Evolutionary conservation across 2,329 filamentous ascomycete genomes (phyloP), one percentile per base, ranked within the genome.

Genomic region (Phaeomoniella chlamydospora): DNA sequence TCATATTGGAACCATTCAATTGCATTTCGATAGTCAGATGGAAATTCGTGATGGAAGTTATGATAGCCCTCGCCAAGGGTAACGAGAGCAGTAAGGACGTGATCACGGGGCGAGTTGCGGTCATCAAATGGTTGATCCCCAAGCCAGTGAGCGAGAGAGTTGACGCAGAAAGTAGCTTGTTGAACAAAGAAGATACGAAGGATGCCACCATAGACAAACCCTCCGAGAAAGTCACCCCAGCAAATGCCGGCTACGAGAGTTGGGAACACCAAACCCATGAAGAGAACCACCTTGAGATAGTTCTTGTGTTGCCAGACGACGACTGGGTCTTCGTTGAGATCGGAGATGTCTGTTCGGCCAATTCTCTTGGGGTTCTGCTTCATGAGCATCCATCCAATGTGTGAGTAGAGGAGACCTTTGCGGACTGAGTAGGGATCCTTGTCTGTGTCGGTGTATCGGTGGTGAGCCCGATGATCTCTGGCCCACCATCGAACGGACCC

Each of bases 31-130:
- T 90, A 92, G 59, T 92, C 84, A 9, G 82, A 88, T 37, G 85
- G 85, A 64, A 92, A 92, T 59, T 92, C 84, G 70, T 92, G 84
- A 64, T 92, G 84, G 72, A 92, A 92, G 71, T 92, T 92, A 72
- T 92, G 84, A 66, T 92, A 92, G 18, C 84, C 84, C 62, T 87
- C 84, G 34, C 84, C 84, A 15, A 92, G 77, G 31, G 84, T 92
- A 48, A 85, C 77, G 13, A 92, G 64, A 31, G 84, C 84, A 29
- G 84, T 92, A 60, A 92, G 74, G 54, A 88, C 72, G 61, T 92
- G 83, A 52, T 92, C 84, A 56, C 85, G 79, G 44, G 84, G 85
- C 41, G 80, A 86, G 74, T 92, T 88, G 61, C 83, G 80, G 70
- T 92, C 85, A 50, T 92, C 84, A 56, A 92, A 92, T 41, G 85